A percentile compares a stretch with the other conserved stretches of the same genome.
phyloP scores from a whole-genome alignment of 768 basidiomycete species.

The Suillus spraguei region DNA sequence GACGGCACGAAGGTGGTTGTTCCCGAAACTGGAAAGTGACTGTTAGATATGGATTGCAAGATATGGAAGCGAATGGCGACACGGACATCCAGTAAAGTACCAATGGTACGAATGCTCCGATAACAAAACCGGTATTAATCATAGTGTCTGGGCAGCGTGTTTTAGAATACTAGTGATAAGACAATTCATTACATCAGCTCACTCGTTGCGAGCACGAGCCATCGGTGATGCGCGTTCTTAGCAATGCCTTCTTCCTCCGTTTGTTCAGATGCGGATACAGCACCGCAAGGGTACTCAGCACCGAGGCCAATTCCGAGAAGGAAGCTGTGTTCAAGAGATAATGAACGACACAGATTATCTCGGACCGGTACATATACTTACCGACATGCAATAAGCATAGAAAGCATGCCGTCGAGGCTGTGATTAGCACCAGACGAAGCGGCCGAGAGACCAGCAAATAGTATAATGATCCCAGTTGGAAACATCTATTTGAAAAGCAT shows the following conservation, averaged over 20 bases:
- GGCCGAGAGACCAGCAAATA: constrained; percentile 84
- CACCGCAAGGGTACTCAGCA: constrained; percentile 88
- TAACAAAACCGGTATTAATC: constrained; percentile 85
- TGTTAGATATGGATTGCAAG: constrained; percentile 4
- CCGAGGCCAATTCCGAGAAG: constrained; percentile 87
- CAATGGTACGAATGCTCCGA: constrained; percentile 80
- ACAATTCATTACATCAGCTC: constrained; percentile 23
- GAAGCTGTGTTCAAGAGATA: constrained; percentile 51
- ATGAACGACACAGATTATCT: background rate
- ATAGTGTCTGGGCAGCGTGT: constrained; percentile 58
- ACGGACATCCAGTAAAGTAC: constrained; percentile 88
- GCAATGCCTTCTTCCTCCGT: too few relatives aligned
- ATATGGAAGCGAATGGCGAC: background rate
- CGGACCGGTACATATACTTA: constrained; percentile 29
- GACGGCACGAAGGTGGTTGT: constrained; percentile 78
- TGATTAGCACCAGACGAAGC: constrained; percentile 80
- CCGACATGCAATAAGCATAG: constrained; percentile 82
- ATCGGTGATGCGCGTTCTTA: too few relatives aligned
- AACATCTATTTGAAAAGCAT: constrained; percentile 54
- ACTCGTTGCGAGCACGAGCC: constrained; percentile 95
- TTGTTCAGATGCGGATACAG: too few relatives aligned
- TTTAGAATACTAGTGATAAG: constrained; percentile 12
- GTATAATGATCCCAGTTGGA: constrained; percentile 79
- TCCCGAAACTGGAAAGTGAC: constrained; percentile 57
- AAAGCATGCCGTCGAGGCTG: constrained; percentile 67